phyloP scores from a whole-genome alignment of 225 moss, liverwort and hornwort genomes.

The Sphagnum tenellum region DNA sequence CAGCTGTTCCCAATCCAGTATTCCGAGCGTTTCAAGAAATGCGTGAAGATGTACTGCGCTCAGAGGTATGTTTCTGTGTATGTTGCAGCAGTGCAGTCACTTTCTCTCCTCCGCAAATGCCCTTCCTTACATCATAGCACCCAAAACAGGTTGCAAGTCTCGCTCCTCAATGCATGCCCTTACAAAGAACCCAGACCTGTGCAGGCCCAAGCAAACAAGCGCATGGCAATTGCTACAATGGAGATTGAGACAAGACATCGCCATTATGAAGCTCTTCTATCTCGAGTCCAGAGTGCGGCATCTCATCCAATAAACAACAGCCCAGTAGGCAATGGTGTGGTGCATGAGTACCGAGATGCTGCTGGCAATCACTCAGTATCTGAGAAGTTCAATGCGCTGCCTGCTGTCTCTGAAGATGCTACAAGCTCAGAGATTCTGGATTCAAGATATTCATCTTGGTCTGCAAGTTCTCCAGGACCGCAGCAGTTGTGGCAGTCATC shows the following conservation, averaged over 20 bases:
- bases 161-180: too few species aligned
- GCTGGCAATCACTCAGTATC: constrained; percentile 18
- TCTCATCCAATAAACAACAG: constrained; percentile 31
- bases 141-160: too few species aligned
- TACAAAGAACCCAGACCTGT: neutral
- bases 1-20: too few species aligned
- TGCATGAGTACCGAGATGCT: constrained; percentile 36
- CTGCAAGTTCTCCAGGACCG: too few species aligned
- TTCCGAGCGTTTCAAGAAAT: too few species aligned
- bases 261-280: constrained; percentile 43
- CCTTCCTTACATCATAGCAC: too few species aligned
- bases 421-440: too few species aligned
- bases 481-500: constrained; percentile 13
- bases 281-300: constrained; percentile 28
- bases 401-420: constrained; percentile 39
- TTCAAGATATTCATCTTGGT: too few species aligned
- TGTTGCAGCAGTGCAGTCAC: too few species aligned
- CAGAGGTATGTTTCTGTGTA: too few species aligned
- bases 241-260: constrained; percentile 67
- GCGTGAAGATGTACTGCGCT: too few species aligned
- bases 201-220: constrained; percentile 62
- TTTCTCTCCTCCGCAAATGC: too few species aligned
- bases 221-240: constrained; percentile 23
- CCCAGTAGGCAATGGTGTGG: constrained; percentile 36
- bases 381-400: constrained; percentile 28